phyloP scores from a whole-genome alignment of 371 early-diverging fungal genomes.

The Mortierella sp. region DNA sequence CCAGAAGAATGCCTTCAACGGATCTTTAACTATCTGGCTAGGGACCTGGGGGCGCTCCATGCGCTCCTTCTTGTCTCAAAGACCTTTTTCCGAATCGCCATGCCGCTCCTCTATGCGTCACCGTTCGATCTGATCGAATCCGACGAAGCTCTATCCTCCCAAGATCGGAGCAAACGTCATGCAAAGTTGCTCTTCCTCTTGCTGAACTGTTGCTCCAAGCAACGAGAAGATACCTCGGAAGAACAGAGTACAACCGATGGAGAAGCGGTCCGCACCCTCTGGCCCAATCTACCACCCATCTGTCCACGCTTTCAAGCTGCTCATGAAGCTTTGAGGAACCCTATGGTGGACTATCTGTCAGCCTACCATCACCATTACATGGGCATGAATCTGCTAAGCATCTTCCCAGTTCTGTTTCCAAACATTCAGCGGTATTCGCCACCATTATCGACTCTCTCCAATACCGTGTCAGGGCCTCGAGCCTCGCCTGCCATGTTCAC shows the following conservation, averaged over 20 bases:
- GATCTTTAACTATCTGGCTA: slow-evolving; percentile 31
- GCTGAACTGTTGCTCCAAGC: slow-evolving; percentile 26
- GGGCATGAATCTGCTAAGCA: slow-evolving; percentile 37
- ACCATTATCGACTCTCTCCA: too few relatives aligned
- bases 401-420: slow-evolving; percentile 38
- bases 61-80: slow-evolving; percentile 29
- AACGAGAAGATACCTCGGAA: neutral
- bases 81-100: slow-evolving; percentile 39
- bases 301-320: slow-evolving; percentile 9
- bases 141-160: slow-evolving; percentile 7
- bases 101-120: slow-evolving; percentile 34
- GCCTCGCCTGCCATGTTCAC: slow-evolving; percentile 34
- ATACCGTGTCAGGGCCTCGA: too few relatives aligned
- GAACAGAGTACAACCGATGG: neutral
- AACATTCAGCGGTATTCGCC: slow-evolving; percentile 32
- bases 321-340: slow-evolving; percentile 8
- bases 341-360: slow-evolving; percentile 39
- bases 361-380: slow-evolving; percentile 30
- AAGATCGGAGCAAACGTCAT: slow-evolving; percentile 38
- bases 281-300: slow-evolving; percentile 29
- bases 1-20: slow-evolving; percentile 44
- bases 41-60: slow-evolving; percentile 26
- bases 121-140: slow-evolving; percentile 42
- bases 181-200: slow-evolving; percentile 34
- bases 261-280: neutral